phyloP scores from a whole-genome alignment of 1,284 basidiomycete species.

The Ganoderma meredithae region DNA sequence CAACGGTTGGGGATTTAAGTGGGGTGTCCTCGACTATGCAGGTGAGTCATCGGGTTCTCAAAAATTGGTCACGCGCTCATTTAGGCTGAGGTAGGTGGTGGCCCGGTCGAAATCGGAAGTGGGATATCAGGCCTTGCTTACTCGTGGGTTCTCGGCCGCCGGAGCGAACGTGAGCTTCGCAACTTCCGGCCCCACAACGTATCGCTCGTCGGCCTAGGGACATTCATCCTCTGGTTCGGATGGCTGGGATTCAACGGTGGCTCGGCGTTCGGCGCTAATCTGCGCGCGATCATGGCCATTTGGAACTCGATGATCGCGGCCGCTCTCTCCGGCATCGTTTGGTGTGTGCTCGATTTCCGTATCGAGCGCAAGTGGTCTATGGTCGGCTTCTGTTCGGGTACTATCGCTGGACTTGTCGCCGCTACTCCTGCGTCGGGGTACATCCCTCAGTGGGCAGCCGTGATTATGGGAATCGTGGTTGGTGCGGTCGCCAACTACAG shows the following conservation, averaged over 20 bases:
- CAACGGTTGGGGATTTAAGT: slow-evolving; percentile 89
- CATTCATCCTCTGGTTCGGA: slow-evolving; percentile 91
- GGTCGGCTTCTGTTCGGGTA: slow-evolving; percentile 88
- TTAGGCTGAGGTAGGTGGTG: slow-evolving; percentile 67
- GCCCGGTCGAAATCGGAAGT: slow-evolving; percentile 93
- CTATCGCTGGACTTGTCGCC: slow-evolving; percentile 90
- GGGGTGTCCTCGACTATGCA: slow-evolving; percentile 90
- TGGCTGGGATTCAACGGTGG: slow-evolving; percentile 79
- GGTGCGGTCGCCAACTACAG: slow-evolving; percentile 87
- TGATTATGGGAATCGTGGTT: slow-evolving; percentile 81
- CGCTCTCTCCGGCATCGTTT: slow-evolving; percentile 82
- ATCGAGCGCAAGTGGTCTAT: slow-evolving; percentile 83
- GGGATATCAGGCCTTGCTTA: slow-evolving; percentile 89
- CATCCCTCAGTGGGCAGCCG: slow-evolving; percentile 71
- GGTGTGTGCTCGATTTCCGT: slow-evolving; percentile 89
- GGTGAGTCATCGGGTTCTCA: slow-evolving; percentile 46
- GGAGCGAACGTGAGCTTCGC: slow-evolving; percentile 82
- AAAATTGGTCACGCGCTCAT: slow-evolving; percentile 12
- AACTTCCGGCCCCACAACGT: slow-evolving; percentile 96
- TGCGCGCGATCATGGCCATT: slow-evolving; percentile 86
- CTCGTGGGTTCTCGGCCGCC: slow-evolving; percentile 82
- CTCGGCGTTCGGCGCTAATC: slow-evolving; percentile 90
- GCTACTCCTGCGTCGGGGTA: slow-evolving; percentile 84
- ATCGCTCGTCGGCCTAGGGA: slow-evolving; percentile 88
- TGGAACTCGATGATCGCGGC: slow-evolving; percentile 90